Base-by-base conservation (phyloP, 306 rosid species). In the Gastrolobium villosum region DNA sequence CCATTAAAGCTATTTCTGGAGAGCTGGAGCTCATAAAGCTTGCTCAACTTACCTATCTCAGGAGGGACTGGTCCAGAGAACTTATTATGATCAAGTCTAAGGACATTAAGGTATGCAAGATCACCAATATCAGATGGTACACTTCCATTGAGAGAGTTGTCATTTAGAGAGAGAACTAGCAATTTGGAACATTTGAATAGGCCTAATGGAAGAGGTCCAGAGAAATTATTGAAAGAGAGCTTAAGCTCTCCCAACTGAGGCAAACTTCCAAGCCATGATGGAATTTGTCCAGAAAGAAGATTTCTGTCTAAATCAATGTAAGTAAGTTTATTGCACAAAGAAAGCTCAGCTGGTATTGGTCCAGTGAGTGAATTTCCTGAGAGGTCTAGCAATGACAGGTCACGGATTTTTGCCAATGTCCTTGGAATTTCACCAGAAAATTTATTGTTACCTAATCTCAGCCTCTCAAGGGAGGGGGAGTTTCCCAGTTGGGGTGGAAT, bases 221-320 rank as follows among this genome's bases (percentile, higher is more conserved):
- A 79, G 77, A 95, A 86, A 26, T 41, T 80, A 78, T 95, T 95
- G 54, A 84, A 88, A 5, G 90, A 91, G n/a, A 95, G 90, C 83
- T 86, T 93, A 76, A 95, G 71, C 89, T 93, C 94, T 70, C 96
- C 99, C 46, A 95, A 46, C 73, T 79, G 83, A 57, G 92, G 89
- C 76, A 95, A 88, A 64, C 79, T 82, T 70, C 89, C 99, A n/a
- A 95, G 78, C 99, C 99, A 93, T 67, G 81, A 14, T 2, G 98
- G 97, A 48, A 93, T 45, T 30, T 77, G 61, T 57, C 98, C 98
- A 37, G 93, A 87, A 43, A 91, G 88, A 75, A 70, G 79, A 77
- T 95, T 95, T 50, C 85, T 81, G 68, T 85, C 86, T 61, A 95
- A 55, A 85, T 89, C 96, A 70, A 92, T 75, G 71, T 89, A 91